Evolutionary conservation across 2,329 filamentous ascomycete genomes (phyloP).

Genomic region (Diplodia mutila): DNA sequence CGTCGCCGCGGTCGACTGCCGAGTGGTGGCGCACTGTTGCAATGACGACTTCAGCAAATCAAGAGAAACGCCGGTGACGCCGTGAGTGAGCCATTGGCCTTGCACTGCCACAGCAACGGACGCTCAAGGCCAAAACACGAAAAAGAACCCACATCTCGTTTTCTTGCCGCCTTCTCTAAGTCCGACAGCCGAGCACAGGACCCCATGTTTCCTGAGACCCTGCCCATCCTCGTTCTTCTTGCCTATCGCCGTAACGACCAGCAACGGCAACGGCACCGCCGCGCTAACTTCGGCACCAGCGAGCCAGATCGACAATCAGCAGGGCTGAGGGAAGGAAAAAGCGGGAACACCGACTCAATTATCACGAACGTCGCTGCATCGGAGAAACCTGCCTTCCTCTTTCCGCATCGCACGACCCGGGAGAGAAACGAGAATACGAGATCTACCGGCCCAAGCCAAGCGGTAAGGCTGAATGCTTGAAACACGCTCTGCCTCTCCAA

Average conservation of each 20-base stretch:
- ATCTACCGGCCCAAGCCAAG: background rate
- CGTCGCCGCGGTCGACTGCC: constrained; percentile 6
- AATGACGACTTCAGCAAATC: background rate
- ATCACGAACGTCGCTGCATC: background rate
- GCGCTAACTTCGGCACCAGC: background rate
- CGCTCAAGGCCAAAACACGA: background rate
- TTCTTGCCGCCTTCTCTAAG: background rate
- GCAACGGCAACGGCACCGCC: background rate
- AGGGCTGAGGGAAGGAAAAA: constrained; percentile 4
- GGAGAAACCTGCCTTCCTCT: background rate
- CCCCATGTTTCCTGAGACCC: background rate
- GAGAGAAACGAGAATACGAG: background rate
- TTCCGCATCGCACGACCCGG: background rate
- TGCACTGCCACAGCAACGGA: constrained; percentile 16
- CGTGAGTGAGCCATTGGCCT: background rate
- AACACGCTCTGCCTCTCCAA: background rate
- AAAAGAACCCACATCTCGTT: constrained; percentile 9
- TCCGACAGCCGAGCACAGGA: background rate
- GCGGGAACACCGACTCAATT: constrained; percentile 5
- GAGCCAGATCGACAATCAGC: background rate
- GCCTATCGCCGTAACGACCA: constrained; percentile 14
- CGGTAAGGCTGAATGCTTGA: constrained; percentile 14
- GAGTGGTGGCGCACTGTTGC: background rate
- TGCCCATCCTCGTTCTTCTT: constrained; percentile 1
- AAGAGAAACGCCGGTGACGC: background rate